Conservation (phyloP, 805 yeast species). For the Schwanniomyces sp. region DNA sequence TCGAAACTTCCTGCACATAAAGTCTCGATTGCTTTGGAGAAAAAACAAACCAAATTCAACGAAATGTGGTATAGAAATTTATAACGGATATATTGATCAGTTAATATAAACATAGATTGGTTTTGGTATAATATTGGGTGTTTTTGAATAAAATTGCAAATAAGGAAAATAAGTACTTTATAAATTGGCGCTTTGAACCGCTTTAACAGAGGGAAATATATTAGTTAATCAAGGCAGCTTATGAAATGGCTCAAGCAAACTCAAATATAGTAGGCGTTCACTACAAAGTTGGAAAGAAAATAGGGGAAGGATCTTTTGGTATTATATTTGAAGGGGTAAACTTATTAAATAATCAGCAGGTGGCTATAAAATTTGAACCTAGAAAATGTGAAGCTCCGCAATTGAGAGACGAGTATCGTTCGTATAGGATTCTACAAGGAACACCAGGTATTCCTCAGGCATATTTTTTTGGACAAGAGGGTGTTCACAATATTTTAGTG, state of each 20-base stretch:
- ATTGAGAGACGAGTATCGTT: slow-evolving; percentile 91
- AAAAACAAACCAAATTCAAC: background rate
- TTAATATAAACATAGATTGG: background rate
- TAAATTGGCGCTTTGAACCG: background rate
- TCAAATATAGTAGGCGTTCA: slow-evolving; percentile 87
- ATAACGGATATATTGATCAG: background rate
- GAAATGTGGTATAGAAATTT: background rate
- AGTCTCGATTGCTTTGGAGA: background rate
- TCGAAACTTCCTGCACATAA: background rate
- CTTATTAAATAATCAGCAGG: slow-evolving; percentile 86
- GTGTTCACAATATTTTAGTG: slow-evolving; percentile 90
- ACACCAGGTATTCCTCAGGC: slow-evolving; percentile 89
- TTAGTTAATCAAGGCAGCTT: slow-evolving; percentile 3
- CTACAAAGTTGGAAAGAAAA: slow-evolving; percentile 94
- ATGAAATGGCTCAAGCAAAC: slow-evolving; percentile 37
- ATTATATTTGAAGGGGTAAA: slow-evolving; percentile 95
- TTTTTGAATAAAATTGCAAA: background rate
- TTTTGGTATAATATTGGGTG: background rate
- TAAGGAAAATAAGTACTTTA: background rate
- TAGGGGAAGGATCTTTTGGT: slow-evolving; percentile 98
- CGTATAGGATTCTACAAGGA: slow-evolving; percentile 86
- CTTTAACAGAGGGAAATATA: background rate
- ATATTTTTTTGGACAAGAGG: slow-evolving; percentile 98
- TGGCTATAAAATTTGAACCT: slow-evolving; percentile 96
- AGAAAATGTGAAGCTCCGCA: slow-evolving; percentile 97